A percentile compares a stretch with the other conserved stretches of the same genome.
Evolutionary conservation across 306 rosid genomes (phyloP).

Genomic region (Cucumis hystrix): DNA sequence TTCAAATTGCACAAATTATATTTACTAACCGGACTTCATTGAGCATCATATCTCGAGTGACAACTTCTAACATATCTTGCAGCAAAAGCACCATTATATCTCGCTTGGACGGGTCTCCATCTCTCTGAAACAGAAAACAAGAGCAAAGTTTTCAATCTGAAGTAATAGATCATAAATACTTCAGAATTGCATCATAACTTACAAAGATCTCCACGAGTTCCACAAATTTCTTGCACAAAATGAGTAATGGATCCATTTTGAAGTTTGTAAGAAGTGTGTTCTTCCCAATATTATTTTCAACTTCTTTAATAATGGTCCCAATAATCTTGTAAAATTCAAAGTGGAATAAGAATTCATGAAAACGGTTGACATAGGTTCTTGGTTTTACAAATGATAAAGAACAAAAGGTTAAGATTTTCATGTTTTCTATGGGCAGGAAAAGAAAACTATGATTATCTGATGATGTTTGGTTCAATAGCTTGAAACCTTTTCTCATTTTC

Average conservation of each 20-base stretch:
- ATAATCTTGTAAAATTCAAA: conserved; percentile 56
- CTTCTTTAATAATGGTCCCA: conserved; percentile 63
- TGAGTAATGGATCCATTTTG: conserved; percentile 73
- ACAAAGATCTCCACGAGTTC: conserved; percentile 89
- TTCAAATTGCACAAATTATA: conserved; percentile 8
- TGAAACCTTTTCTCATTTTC: conserved; percentile 76
- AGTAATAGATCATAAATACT: conserved; percentile 8
- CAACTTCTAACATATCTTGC: too few relatives aligned
- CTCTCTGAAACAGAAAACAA: conserved; percentile 49
- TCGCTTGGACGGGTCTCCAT: conserved; percentile 43
- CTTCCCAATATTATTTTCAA: conserved; percentile 69
- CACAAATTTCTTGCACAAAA: conserved; percentile 73
- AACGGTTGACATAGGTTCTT: background rate
- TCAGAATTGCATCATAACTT: conserved; percentile 13
- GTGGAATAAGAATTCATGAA: background rate
- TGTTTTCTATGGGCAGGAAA: background rate
- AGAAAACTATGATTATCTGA: background rate
- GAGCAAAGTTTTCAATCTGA: conserved; percentile 10
- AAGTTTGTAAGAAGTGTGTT: conserved; percentile 74
- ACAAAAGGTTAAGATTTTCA: background rate
- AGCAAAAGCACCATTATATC: conserved; percentile 62
- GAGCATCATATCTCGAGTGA: too few relatives aligned
- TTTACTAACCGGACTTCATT: conserved; percentile 66
- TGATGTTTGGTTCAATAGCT: conserved; percentile 5
- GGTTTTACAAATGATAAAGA: conserved; percentile 10